Conservation (phyloP, 208 protist genomes). For the Crithidia bombi region DNA sequence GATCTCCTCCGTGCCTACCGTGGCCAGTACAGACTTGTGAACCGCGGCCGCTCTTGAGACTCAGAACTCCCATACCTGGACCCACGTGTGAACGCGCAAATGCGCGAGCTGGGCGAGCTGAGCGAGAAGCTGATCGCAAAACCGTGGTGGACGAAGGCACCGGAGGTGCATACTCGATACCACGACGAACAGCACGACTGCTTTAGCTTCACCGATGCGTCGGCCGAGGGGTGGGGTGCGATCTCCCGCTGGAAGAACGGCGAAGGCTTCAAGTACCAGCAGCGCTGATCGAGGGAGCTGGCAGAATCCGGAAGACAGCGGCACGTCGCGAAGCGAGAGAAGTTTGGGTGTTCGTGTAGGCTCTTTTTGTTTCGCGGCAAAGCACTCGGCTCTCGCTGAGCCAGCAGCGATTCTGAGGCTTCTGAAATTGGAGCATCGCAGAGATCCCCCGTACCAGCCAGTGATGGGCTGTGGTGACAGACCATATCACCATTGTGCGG, state of each 20-base stretch:
- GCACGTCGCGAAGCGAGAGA: neutral
- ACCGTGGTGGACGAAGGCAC: conserved; percentile 4
- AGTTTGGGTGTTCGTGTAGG: neutral
- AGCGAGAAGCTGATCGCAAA: neutral
- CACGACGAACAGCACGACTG: neutral
- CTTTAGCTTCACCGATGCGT: neutral
- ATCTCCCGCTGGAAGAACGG: neutral
- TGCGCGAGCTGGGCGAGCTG: neutral
- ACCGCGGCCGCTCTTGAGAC: neutral
- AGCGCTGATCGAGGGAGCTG: neutral
- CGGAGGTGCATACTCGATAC: neutral
- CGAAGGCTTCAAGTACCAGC: neutral
- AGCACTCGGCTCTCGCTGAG: neutral
- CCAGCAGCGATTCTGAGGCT: neutral
- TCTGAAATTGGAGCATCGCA: neutral
- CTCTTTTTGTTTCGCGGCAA: neutral
- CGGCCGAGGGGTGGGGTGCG: neutral
- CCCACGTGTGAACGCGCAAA: neutral
- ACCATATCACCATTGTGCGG: conserved; percentile 10
- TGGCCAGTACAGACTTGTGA: neutral
- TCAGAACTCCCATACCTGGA: conserved; percentile 4
- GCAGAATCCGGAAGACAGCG: neutral
- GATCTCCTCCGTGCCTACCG: neutral
- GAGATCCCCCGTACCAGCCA: neutral
- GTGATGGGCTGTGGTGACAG: conserved; percentile 14